Percentiles rank a stretch among this genome's conserved stretches.
Evolutionary conservation across 2,329 filamentous ascomycete species (phyloP).

Genomic region (Coleophoma cylindrospora): DNA sequence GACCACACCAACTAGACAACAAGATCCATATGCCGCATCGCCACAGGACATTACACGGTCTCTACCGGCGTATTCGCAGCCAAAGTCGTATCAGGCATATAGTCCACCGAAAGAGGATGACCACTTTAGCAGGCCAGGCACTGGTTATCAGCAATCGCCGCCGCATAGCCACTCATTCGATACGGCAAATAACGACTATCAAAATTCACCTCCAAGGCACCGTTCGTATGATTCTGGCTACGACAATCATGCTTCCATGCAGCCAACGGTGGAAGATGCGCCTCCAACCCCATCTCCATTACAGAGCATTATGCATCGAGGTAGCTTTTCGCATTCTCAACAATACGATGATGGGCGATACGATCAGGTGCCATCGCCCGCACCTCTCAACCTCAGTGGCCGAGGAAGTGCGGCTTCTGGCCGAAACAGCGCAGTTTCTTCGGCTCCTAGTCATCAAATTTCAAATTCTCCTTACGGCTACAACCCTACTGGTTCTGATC

Average conservation of each 20-base stretch:
- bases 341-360: slow-evolving; percentile 18
- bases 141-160: background rate
- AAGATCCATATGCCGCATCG: slow-evolving; percentile 14
- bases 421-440: slow-evolving; percentile 14
- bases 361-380: slow-evolving; percentile 22
- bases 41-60: slow-evolving; percentile 17
- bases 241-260: slow-evolving; percentile 35
- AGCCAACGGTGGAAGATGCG: slow-evolving; percentile 40
- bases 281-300: slow-evolving; percentile 21
- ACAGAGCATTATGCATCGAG: slow-evolving; percentile 11
- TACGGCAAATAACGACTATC: slow-evolving; percentile 12
- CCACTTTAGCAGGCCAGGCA: slow-evolving; percentile 12
- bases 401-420: slow-evolving; percentile 19
- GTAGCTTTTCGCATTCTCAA: slow-evolving; percentile 12
- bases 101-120: slow-evolving; percentile 18
- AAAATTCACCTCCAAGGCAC: slow-evolving; percentile 25
- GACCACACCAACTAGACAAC: slow-evolving; percentile 3
- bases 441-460: slow-evolving; percentile 16
- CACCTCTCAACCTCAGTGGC: slow-evolving; percentile 23
- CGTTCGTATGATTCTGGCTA: slow-evolving; percentile 28
- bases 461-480: slow-evolving; percentile 20
- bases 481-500: slow-evolving; percentile 16
- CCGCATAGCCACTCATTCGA: background rate
- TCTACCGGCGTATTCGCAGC: slow-evolving; percentile 17
- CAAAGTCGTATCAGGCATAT: slow-evolving; percentile 22